A percentile compares a stretch with the other conserved stretches of the same genome.
Evolutionary conservation across 2,329 filamentous ascomycete genomes (phyloP).

Genomic region (Alternaria atra): DNA sequence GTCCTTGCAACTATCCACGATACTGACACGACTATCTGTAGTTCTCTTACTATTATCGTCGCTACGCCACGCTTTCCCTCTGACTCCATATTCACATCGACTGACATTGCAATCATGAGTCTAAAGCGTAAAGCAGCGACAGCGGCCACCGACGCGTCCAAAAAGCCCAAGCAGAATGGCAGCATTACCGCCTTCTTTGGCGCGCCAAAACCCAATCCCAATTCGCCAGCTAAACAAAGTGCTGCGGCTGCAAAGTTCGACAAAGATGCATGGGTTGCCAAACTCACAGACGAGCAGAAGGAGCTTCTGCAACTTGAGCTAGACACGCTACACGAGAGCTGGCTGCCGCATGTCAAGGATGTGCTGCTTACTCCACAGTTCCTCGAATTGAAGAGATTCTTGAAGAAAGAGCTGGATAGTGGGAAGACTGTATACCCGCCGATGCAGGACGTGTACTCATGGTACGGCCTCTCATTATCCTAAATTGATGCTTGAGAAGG

Average conservation of each 20-base stretch:
- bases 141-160: conserved; percentile 55
- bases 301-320: conserved; percentile 88
- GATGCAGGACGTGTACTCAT: conserved; percentile 89
- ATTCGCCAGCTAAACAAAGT: conserved; percentile 23
- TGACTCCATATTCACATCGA: conserved; percentile 10
- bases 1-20: conserved; percentile 9
- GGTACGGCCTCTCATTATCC: conserved; percentile 64
- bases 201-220: conserved; percentile 59
- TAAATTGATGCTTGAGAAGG: no score
- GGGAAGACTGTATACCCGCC: conserved; percentile 88
- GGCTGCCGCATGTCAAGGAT: conserved; percentile 88
- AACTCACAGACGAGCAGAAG: conserved; percentile 81
- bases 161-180: conserved; percentile 68
- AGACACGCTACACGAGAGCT: conserved; percentile 88
- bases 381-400: conserved; percentile 84
- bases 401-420: conserved; percentile 77
- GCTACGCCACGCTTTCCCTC: background rate
- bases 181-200: conserved; percentile 93
- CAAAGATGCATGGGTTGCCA: conserved; percentile 88
- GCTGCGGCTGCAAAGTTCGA: conserved; percentile 67
- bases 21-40: background rate
- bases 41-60: background rate
- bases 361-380: conserved; percentile 83
- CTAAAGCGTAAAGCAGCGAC: conserved; percentile 62
- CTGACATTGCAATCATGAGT: conserved; percentile 51